These are phyloP conservation scores for Chytriomyces sp. DNA, from an alignment of 192 early-diverging fungal genomes.

Conservation along the genomic window DNA sequence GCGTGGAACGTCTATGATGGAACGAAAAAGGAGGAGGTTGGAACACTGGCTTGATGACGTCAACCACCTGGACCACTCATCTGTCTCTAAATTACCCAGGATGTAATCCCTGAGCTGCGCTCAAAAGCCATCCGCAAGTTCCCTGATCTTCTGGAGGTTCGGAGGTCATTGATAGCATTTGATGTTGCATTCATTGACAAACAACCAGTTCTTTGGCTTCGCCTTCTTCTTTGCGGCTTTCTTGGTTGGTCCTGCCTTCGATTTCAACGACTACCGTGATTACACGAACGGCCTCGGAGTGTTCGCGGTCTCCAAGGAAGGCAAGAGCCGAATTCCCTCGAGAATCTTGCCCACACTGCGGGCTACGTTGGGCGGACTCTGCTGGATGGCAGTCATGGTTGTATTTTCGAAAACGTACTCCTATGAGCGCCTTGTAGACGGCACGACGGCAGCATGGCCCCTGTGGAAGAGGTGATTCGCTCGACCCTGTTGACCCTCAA, in stretches of 20 bases:
- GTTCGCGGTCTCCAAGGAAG: slow-evolving; percentile 13
- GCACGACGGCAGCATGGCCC: background rate
- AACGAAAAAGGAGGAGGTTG: slow-evolving; percentile 46
- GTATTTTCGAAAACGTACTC: slow-evolving; percentile 5
- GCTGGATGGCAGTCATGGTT: slow-evolving; percentile 4
- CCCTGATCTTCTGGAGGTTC: slow-evolving; percentile 65
- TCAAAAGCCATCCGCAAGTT: slow-evolving; percentile 59
- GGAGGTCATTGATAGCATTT: background rate
- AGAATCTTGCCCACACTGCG: slow-evolving; percentile 31
- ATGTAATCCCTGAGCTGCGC: slow-evolving; percentile 68
- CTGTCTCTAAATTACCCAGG: slow-evolving; percentile 31
- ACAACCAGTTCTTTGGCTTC: slow-evolving; percentile 75
- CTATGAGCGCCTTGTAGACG: slow-evolving; percentile 5
- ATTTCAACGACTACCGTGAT: slow-evolving; percentile 50
- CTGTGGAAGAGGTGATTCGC: background rate
- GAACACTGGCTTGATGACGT: background rate
- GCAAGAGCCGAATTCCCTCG: slow-evolving; percentile 35
- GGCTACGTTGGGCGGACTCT: slow-evolving; percentile 21
- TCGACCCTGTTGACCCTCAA: background rate
- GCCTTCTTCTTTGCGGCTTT: slow-evolving; percentile 88
- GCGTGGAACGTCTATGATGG: slow-evolving; percentile 86
- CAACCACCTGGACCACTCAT: too few species aligned
- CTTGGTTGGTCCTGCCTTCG: slow-evolving; percentile 63
- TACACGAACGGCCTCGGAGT: slow-evolving; percentile 33
- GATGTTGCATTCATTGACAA: background rate